Evolutionary conservation across 495 filamentous ascomycete species (phyloP), one percentile per base, ranked within the genome.

Genomic region (Daldinia concentrica): DNA sequence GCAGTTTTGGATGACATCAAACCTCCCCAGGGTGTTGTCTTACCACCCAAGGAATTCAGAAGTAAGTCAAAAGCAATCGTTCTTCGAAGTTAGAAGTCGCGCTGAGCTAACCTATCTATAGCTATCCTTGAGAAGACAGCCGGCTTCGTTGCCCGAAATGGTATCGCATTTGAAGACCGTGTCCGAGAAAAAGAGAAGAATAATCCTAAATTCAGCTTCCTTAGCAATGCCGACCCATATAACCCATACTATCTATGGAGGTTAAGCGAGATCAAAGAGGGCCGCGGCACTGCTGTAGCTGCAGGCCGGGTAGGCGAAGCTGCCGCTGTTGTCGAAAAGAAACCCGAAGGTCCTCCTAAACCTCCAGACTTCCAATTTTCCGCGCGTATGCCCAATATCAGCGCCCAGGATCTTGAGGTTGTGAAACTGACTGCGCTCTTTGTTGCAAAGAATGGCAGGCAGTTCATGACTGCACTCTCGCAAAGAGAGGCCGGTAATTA

Each of bases 331-430:
- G 83, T 83, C 64, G 82, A 85, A 32, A 88, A 90, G 76, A 90
- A 91, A 77, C 90, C 92, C 52, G 86, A 90, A 81, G 95, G 95
- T 51, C 96, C 95, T 15, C 86, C 88, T 26, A 89, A 93, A 75
- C 96, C 95, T n/a, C 87, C 93, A 34, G 89, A 93, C 73, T 98
- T 97, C 77, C 87, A 92, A 72, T 99, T 98, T 82, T 97, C 92
- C 56, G 95, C 95, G 65, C 90, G 94, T 76, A 98, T 98, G 94
- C 95, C 95, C 67, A 97, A 92, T 74, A 97, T 98, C 82, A 94
- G 88, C 82, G 93, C 96, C 68, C 90, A 95, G 80, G 95, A 99
- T 86, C 84, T 98, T 68, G 96, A 98, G 66, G 90, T 98, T 62
- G 89, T 99, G 65, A 90, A 90, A 71, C 83, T 97, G 74, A 97